Conservation (phyloP, 140 eudicot genomes). For the Senecio squalidus region DNA sequence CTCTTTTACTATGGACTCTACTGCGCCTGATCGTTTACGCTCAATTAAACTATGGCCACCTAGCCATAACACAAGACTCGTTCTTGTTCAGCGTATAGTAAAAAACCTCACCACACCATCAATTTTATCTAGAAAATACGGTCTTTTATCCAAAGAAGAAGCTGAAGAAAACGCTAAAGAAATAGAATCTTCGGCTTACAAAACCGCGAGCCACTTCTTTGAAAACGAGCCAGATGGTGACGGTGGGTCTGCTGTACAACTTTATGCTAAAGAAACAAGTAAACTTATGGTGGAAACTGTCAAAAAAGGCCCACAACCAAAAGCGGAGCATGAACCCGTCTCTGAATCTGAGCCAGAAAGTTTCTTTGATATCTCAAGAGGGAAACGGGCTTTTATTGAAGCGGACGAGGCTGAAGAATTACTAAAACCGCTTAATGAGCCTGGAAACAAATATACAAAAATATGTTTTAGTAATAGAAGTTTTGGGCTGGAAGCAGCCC, state of each 20-base stretch:
- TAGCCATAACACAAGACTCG: neutral
- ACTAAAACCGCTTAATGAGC: conserved; percentile 36
- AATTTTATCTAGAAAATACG: neutral
- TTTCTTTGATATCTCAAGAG: conserved; percentile 5
- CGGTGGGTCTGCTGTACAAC: conserved; percentile 77
- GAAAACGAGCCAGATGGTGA: conserved; percentile 61
- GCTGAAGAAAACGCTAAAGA: neutral
- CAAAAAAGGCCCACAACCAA: conserved; percentile 35
- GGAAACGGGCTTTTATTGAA: neutral
- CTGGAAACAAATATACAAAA: conserved; percentile 41
- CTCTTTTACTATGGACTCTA: conserved; percentile 1
- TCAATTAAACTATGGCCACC: conserved; percentile 11
- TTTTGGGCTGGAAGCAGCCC: conserved; percentile 60
- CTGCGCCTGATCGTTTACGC: neutral
- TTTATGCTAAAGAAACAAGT: conserved; percentile 71
- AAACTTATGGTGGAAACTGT: conserved; percentile 56
- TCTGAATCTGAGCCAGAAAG: neutral
- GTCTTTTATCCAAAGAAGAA: conserved; percentile 1
- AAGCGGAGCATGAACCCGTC: conserved; percentile 6
- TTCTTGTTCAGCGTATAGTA: conserved; percentile 1
- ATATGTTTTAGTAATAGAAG: conserved; percentile 70
- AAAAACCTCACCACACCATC: conserved; percentile 3
- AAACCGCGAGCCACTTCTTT: conserved; percentile 31
- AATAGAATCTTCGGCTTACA: neutral
- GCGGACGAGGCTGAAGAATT: neutral